A percentile compares a stretch with the other conserved stretches of the same genome.
phyloP scores from a whole-genome alignment of 163 green algal species.

The Chlamydomonas reinhardtii region DNA sequence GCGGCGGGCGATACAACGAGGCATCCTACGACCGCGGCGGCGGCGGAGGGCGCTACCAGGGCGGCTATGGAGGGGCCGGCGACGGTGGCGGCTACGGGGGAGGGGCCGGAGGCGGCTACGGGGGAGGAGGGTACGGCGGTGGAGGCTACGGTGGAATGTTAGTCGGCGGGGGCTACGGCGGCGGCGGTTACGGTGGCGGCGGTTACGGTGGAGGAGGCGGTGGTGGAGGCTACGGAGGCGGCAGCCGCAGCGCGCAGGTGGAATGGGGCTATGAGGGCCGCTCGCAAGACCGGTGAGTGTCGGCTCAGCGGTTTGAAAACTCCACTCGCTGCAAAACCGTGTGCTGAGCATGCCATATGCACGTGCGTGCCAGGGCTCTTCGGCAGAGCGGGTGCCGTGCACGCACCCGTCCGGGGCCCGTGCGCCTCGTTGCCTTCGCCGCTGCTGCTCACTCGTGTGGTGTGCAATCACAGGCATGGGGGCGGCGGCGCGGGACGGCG shows the following conservation, averaged over 20 bases:
- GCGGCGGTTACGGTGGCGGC: background rate
- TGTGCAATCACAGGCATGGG: background rate
- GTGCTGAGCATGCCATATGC: too few species aligned
- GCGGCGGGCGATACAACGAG: background rate
- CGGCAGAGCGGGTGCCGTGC: too few species aligned
- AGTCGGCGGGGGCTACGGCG: background rate
- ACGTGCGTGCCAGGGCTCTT: too few species aligned
- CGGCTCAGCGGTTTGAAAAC: too few species aligned
- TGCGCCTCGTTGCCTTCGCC: too few species aligned
- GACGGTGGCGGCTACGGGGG: background rate
- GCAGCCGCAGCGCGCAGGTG: constrained; percentile 20
- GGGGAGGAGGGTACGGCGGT: background rate
- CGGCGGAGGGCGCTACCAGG: background rate
- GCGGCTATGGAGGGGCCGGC: background rate
- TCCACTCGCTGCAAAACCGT: too few species aligned
- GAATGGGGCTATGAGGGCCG: constrained; percentile 28
- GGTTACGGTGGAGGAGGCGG: background rate
- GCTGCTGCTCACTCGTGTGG: too few species aligned
- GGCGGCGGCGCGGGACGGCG: background rate
- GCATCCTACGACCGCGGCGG: background rate
- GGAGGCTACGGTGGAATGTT: background rate
- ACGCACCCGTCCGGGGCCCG: too few species aligned
- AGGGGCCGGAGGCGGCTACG: background rate
- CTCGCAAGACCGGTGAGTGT: background rate
- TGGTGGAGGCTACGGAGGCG: constrained; percentile 8